Evolutionary conservation across 352 stramenopile genomes (phyloP).

Genomic region (Globisporangium heterothallicum): DNA sequence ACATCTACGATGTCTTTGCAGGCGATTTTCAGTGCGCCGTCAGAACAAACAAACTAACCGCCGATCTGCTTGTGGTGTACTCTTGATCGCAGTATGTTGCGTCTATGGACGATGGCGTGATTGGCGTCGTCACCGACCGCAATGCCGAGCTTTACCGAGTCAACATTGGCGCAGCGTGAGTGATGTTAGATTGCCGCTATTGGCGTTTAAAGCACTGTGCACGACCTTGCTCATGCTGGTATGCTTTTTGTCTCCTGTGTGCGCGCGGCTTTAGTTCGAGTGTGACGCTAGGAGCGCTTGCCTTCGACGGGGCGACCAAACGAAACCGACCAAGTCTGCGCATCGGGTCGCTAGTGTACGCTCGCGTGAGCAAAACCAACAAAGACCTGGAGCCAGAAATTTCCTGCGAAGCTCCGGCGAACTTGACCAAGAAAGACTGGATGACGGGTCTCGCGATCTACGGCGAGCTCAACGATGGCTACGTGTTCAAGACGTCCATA

Average conservation of each 20-base stretch:
- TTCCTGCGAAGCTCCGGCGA: constrained; percentile 89
- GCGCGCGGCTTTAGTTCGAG: too few relatives aligned
- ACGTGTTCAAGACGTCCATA: constrained; percentile 85
- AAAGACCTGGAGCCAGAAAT: constrained; percentile 92
- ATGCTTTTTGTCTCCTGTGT: not conserved
- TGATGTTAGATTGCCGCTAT: too few relatives aligned
- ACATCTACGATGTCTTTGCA: too few relatives aligned
- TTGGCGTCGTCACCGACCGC: constrained; percentile 93
- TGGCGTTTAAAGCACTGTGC: too few relatives aligned
- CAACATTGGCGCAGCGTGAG: constrained; percentile 90
- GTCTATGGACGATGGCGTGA: constrained; percentile 87
- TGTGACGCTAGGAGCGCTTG: constrained; percentile 67
- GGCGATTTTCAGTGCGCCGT: too few relatives aligned
- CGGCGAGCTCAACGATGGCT: constrained; percentile 92
- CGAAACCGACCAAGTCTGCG: constrained; percentile 93
- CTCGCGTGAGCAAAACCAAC: constrained; percentile 86
- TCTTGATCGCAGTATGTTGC: constrained; percentile 71
- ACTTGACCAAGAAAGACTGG: constrained; percentile 95
- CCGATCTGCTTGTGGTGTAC: too few relatives aligned
- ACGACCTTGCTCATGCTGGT: too few relatives aligned
- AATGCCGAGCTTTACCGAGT: constrained; percentile 94
- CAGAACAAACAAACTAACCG: too few relatives aligned
- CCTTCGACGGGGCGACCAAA: constrained; percentile 98
- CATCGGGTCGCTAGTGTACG: constrained; percentile 93
- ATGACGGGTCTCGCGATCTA: constrained; percentile 97